Base-by-base conservation (phyloP, 2,329 filamentous ascomycete species). In the Fusarium heterosporum region DNA sequence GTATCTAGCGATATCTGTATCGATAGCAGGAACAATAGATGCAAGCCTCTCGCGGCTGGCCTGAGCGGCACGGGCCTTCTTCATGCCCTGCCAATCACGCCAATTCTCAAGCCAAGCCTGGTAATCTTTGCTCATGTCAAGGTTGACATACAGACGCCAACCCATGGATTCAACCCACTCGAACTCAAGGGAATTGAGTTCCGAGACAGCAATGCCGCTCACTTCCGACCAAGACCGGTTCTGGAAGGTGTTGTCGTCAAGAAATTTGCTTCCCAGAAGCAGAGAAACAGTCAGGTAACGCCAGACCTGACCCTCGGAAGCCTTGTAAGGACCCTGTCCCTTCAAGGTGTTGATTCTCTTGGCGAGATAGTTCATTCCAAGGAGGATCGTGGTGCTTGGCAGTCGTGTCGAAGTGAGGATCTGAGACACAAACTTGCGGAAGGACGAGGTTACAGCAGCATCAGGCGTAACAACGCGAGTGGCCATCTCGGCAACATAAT, bases 171-270 rank as follows among this genome's bases (percentile, higher is more conserved):
- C 84, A 39, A 97, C 85, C 94, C 94, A 97, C 72, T 96, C 91
- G 73, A 90, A 88, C 82, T 97, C 94, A 77, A 97, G 86, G 61
- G 85, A 83, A 80, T 97, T 97, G 70, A 97, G 85, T 75, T 97
- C 93, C 4, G 86, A 80, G 19, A 97, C 93, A 30, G 90, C 84
- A 69, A 97, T 97, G 64, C 92, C 93, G 79, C 93, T 97, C 51
- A 97, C 94, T 76, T 97, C 94, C 7, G 94, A 93, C 94, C 94
- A 97, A 2, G 94, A 97, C 55, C 93, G 91, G 81, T 97, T 97
- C 84, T 97, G 94, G 80, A 97, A 97, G 8, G 94, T 97, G 80
- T 97, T 97, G 83, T 97, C 94, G 74, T 97, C 94, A 69, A 97
- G 83, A 74, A 97, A 97, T 82, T 97, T 97, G 87, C 93, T 97